A percentile compares a stretch with the other conserved stretches of the same genome.
phyloP scores from a whole-genome alignment of 2,329 filamentous ascomycete genomes.

The Chaetomiaceae sp. region DNA sequence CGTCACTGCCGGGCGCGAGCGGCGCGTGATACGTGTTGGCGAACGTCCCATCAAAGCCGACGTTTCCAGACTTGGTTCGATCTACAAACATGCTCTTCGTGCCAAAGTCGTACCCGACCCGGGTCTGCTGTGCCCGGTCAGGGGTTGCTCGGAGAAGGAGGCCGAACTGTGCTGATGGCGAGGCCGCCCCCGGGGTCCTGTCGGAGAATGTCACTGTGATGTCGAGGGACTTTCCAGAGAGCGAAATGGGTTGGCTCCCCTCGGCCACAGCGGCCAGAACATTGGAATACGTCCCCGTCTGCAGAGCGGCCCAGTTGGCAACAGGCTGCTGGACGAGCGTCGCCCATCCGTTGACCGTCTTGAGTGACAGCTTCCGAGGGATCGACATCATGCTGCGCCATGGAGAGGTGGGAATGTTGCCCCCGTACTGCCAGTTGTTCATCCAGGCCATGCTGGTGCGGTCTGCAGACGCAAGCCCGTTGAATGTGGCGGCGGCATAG shows the following conservation, averaged over 20 bases:
- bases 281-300: conserved; percentile 3
- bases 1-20: not conserved
- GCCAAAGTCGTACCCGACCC: conserved; percentile 4
- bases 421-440: conserved; percentile 7
- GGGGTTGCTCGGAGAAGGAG: conserved; percentile 2
- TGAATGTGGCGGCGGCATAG: conserved; percentile 2
- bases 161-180: conserved; percentile 1
- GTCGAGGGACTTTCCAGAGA: conserved; percentile 3
- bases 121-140: conserved; percentile 3
- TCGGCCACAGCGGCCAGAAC: not conserved
- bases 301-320: not conserved
- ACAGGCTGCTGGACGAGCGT: conserved; percentile 4
- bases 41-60: conserved; percentile 6
- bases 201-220: conserved; percentile 4
- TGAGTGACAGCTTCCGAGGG: conserved; percentile 7
- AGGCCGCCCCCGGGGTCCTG: conserved; percentile 1
- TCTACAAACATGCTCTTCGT: conserved; percentile 4
- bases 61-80: conserved; percentile 6
- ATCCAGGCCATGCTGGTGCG: conserved; percentile 7
- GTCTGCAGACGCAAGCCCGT: not conserved
- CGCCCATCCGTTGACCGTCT: conserved; percentile 5
- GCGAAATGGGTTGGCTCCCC: not conserved
- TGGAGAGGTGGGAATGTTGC: conserved; percentile 1
- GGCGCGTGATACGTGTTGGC: conserved; percentile 1
- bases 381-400: conserved; percentile 3